Conservation (phyloP, 805 yeast genomes). For the Isabelozyma pseudorhagii region DNA sequence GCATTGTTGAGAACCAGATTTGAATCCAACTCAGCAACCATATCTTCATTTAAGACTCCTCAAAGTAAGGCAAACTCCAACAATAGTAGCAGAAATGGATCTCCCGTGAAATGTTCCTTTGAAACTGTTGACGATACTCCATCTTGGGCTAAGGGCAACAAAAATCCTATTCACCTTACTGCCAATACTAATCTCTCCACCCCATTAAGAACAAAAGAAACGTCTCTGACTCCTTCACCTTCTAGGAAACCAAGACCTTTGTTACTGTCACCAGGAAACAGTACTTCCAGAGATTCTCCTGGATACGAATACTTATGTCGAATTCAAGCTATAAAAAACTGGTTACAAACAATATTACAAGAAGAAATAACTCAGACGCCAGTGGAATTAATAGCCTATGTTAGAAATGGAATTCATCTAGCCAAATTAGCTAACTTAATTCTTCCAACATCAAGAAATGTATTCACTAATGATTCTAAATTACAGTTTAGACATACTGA, state of each 20-base stretch:
- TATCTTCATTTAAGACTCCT: slow-evolving; percentile 38
- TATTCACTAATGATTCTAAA: slow-evolving; percentile 50
- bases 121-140: slow-evolving; percentile 9
- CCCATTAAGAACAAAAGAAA: slow-evolving; percentile 3
- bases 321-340: slow-evolving; percentile 73
- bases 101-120: slow-evolving; percentile 11
- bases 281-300: slow-evolving; percentile 27
- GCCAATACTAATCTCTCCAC: not conserved
- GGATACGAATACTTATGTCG: slow-evolving; percentile 78
- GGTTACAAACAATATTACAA: slow-evolving; percentile 66
- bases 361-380: slow-evolving; percentile 56
- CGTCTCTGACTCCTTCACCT: slow-evolving; percentile 2
- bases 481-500: slow-evolving; percentile 89
- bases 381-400: slow-evolving; percentile 56
- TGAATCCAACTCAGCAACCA: slow-evolving; percentile 42
- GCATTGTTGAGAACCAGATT: slow-evolving; percentile 28
- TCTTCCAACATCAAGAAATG: slow-evolving; percentile 59
- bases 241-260: slow-evolving; percentile 11
- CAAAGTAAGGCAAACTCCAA: slow-evolving; percentile 15
- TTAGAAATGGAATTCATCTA: slow-evolving; percentile 81
- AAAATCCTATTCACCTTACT: not conserved
- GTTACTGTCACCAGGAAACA: slow-evolving; percentile 26
- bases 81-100: slow-evolving; percentile 12
- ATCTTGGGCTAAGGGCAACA: slow-evolving; percentile 15
- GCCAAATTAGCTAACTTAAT: slow-evolving; percentile 76